A percentile compares a stretch with the other conserved stretches of the same genome.
Conservation (phyloP, 129 eudicot species). For the Lactuca saligna region DNA sequence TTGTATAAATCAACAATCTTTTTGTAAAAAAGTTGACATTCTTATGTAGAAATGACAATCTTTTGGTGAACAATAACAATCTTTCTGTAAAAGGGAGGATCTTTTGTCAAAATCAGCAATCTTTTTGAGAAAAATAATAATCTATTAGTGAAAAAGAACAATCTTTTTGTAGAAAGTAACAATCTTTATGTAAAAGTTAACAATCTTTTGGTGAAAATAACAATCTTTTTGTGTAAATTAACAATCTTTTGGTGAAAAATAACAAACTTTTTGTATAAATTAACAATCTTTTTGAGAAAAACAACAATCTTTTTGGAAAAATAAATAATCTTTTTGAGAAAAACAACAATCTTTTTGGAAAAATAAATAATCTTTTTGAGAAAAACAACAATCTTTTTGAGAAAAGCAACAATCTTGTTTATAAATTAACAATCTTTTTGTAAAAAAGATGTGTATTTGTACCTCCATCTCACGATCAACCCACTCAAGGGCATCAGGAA, state of each 20-base stretch:
- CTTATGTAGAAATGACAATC: not conserved
- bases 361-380: too few species aligned
- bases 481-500: constrained; percentile 85
- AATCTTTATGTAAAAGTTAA: not conserved
- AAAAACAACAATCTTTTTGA: too few species aligned
- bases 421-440: not conserved
- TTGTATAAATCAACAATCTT: too few species aligned
- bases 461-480: constrained; percentile 93
- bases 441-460: not conserved
- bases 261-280: not conserved
- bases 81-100: not conserved
- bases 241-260: not conserved
- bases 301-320: not conserved
- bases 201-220: not conserved
- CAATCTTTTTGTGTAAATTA: not conserved
- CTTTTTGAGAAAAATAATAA: too few species aligned
- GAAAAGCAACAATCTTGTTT: not conserved
- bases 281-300: not conserved
- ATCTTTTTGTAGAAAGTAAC: not conserved
- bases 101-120: too few species aligned
- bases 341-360: not conserved
- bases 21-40: not conserved
- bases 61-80: too few species aligned
- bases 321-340: not conserved
- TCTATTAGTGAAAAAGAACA: too few species aligned